Percentiles rank a stretch among this genome's conserved stretches.
phyloP scores from a whole-genome alignment of 2,329 filamentous ascomycete species.

The Colletotrichum destructivum region DNA sequence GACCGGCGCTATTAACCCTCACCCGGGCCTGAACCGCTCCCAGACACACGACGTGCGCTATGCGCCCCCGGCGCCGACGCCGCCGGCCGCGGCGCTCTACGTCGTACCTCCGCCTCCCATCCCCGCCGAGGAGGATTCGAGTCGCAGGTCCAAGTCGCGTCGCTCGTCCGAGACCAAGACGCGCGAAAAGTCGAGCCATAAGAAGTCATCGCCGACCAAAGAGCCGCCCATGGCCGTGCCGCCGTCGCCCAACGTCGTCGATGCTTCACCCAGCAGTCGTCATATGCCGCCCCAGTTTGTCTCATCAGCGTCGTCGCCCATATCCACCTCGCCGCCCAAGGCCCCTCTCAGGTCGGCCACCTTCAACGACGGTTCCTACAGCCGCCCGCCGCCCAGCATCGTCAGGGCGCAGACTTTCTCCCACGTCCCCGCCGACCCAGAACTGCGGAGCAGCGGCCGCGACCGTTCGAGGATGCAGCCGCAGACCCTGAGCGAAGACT shows the following conservation, averaged over 20 bases:
- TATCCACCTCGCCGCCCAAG: constrained; percentile 53
- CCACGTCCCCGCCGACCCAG: constrained; percentile 42
- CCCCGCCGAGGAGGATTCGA: constrained; percentile 36
- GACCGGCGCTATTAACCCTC: constrained; percentile 13
- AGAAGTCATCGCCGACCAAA: constrained; percentile 39
- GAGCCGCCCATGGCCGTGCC: constrained; percentile 30
- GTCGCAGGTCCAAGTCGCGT: constrained; percentile 42
- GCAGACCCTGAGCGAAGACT: constrained; percentile 52
- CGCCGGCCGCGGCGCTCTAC: constrained; percentile 25
- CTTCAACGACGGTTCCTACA: constrained; percentile 49
- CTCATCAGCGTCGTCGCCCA: constrained; percentile 48
- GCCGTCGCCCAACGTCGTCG: constrained; percentile 44
- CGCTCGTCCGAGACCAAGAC: constrained; percentile 42
- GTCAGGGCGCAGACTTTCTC: constrained; percentile 54
- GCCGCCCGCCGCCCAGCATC: constrained; percentile 48
- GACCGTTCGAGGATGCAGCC: constrained; percentile 55
- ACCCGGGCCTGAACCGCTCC: constrained; percentile 26
- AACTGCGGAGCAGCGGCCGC: constrained; percentile 57
- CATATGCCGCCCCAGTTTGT: constrained; percentile 46
- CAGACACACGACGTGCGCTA: constrained; percentile 27
- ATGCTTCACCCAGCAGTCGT: constrained; percentile 50
- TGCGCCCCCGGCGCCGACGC: constrained; percentile 38
- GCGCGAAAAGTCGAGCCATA: constrained; percentile 42
- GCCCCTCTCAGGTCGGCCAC: constrained; percentile 52
- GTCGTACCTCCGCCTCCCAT: constrained; percentile 31